These are phyloP conservation scores for Cymodocea nodosa DNA, from an alignment of 116 monocot species.

Conservation along the genomic window DNA sequence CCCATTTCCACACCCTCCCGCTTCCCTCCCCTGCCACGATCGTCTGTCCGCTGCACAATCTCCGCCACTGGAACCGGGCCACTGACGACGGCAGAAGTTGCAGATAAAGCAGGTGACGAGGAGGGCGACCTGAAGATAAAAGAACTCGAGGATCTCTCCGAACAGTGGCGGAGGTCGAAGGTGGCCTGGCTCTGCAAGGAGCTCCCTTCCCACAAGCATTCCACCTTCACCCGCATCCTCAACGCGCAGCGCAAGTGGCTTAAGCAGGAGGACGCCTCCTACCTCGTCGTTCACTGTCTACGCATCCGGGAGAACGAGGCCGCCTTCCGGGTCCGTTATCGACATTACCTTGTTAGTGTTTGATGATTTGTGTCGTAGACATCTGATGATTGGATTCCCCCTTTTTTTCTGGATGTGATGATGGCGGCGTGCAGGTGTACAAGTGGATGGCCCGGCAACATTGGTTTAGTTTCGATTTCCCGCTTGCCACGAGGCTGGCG, in stretches of 20 bases:
- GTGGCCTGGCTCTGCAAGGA: slow-evolving; percentile 98
- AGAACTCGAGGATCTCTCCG: slow-evolving; percentile 81
- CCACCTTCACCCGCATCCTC: slow-evolving; percentile 59
- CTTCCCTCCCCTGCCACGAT: not conserved
- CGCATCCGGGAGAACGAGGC: slow-evolving; percentile 81
- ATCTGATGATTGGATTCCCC: not conserved
- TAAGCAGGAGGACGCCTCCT: slow-evolving; percentile 62
- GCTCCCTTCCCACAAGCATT: slow-evolving; percentile 69
- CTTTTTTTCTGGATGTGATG: not conserved
- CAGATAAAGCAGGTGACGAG: slow-evolving; percentile 4
- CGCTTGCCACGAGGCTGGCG: slow-evolving; percentile 67
- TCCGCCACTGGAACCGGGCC: not conserved
- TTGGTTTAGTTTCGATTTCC: slow-evolving; percentile 72
- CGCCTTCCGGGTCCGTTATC: slow-evolving; percentile 42
- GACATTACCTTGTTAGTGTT: not conserved
- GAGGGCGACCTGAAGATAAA: slow-evolving; percentile 15
- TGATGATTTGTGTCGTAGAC: not conserved
- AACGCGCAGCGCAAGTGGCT: slow-evolving; percentile 94
- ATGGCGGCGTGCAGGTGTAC: slow-evolving; percentile 46
- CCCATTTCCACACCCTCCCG: not conserved
- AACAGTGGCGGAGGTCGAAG: slow-evolving; percentile 83
- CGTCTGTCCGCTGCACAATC: not conserved
- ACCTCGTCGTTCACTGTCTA: slow-evolving; percentile 65
- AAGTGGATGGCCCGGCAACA: slow-evolving; percentile 78
- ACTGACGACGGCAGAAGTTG: not conserved